Conservation (phyloP, 2,329 filamentous ascomycete species). For the Ophiostoma quercus region DNA sequence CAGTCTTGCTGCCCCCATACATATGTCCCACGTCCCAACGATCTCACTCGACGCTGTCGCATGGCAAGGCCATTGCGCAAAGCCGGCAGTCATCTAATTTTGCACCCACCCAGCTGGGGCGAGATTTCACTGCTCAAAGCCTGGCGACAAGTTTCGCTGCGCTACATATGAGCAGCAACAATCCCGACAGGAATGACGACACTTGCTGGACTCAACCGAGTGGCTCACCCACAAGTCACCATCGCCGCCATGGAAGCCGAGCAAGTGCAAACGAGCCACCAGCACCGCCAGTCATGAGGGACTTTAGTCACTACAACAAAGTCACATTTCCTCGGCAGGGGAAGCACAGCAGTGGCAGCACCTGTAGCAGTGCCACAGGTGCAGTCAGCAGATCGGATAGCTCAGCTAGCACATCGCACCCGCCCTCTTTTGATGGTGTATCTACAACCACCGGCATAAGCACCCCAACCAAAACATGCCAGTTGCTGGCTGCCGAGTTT, state of each 20-base stretch:
- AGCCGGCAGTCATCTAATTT: neutral
- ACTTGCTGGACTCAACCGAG: constrained; percentile 20
- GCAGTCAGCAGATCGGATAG: neutral
- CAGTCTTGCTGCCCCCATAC: constrained; percentile 30
- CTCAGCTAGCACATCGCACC: neutral
- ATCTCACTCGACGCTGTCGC: neutral
- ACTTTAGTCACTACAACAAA: neutral
- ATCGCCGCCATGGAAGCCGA: neutral
- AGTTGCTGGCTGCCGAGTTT: constrained; percentile 23
- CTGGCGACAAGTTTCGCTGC: neutral
- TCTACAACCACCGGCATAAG: neutral
- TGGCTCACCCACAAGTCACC: neutral
- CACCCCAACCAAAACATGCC: constrained; percentile 10
- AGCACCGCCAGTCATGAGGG: neutral
- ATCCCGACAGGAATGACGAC: neutral
- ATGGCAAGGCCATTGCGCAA: neutral
- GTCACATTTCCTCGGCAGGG: neutral
- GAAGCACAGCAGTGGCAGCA: neutral
- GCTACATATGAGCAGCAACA: neutral
- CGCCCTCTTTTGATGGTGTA: neutral
- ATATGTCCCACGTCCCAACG: constrained; percentile 17
- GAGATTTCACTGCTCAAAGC: neutral
- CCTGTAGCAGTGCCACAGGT: constrained; percentile 14
- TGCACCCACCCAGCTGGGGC: neutral
- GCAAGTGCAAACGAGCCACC: constrained; percentile 4